Percentiles rank a stretch among this genome's conserved stretches.
Conservation (phyloP, 306 rosid species). For the Fragaria vesca region DNA sequence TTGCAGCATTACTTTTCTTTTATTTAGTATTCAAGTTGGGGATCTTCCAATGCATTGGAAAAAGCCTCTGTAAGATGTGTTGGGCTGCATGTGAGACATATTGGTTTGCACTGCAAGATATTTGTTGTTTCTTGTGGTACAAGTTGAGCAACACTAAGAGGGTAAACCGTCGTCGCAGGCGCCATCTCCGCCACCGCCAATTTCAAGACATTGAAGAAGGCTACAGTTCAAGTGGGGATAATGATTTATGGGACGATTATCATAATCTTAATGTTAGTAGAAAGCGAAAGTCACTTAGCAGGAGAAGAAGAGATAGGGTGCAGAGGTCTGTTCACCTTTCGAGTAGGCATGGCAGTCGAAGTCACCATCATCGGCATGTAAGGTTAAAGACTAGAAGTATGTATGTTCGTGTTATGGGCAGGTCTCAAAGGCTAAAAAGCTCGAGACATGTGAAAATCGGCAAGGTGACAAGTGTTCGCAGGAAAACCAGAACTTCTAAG, state of each 20-base stretch:
- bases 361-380: slow-evolving; percentile 1
- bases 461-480: neutral
- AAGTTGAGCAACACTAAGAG: slow-evolving; percentile 44
- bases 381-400: slow-evolving; percentile 5
- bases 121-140: slow-evolving; percentile 43
- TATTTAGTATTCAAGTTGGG: slow-evolving; percentile 52
- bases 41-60: slow-evolving; percentile 50
- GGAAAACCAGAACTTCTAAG: neutral
- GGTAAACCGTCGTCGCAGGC: slow-evolving; percentile 28
- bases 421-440: neutral
- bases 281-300: slow-evolving; percentile 18
- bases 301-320: slow-evolving; percentile 22
- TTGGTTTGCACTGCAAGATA: slow-evolving; percentile 38
- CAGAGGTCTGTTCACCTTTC: neutral
- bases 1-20: slow-evolving; percentile 40
- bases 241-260: slow-evolving; percentile 4
- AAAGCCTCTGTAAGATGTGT: slow-evolving; percentile 46
- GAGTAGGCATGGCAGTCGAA: neutral
- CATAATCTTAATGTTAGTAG: slow-evolving; percentile 12
- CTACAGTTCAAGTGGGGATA: slow-evolving; percentile 31
- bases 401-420: neutral
- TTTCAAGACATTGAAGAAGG: slow-evolving; percentile 43
- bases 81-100: slow-evolving; percentile 47
- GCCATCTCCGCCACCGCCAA: neutral
- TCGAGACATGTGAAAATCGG: slow-evolving; percentile 3